Conservation (phyloP, 2,329 filamentous ascomycete species). For the Alternaria rosae region DNA sequence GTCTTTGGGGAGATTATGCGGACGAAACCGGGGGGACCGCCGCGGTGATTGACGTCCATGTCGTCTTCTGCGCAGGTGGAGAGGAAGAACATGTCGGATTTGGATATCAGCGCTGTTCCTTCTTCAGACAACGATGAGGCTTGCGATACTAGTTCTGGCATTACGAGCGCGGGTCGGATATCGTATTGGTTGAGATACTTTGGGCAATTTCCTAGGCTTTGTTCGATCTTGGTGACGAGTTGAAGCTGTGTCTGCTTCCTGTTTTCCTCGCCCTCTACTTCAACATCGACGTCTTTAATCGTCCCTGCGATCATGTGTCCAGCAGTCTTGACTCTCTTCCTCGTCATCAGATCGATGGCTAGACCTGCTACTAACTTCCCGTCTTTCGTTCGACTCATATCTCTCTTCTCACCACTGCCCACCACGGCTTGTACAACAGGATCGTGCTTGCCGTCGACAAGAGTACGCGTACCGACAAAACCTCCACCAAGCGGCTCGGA, state of each 20-base stretch:
- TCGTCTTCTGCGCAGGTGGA: constrained; percentile 68
- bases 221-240: constrained; percentile 72
- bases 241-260: constrained; percentile 55
- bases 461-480: constrained; percentile 69
- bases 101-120: constrained; percentile 66
- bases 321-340: constrained; percentile 76
- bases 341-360: constrained; percentile 68
- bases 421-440: constrained; percentile 73
- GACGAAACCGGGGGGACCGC: constrained; percentile 77
- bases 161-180: constrained; percentile 63
- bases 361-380: constrained; percentile 67
- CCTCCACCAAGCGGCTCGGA: constrained; percentile 67
- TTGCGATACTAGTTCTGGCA: constrained; percentile 61
- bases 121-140: constrained; percentile 58
- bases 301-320: constrained; percentile 73
- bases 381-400: constrained; percentile 47
- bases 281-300: constrained; percentile 50
- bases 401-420: constrained; percentile 53
- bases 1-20: constrained; percentile 69
- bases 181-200: constrained; percentile 84
- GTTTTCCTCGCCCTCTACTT: constrained; percentile 26
- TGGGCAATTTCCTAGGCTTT: constrained; percentile 81
- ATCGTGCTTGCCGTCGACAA: constrained; percentile 69
- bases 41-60: constrained; percentile 87
- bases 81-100: constrained; percentile 80